These are phyloP conservation scores for Trichosporon sp. DNA, from an alignment of 1,284 basidiomycete species.

Conservation along the genomic window DNA sequence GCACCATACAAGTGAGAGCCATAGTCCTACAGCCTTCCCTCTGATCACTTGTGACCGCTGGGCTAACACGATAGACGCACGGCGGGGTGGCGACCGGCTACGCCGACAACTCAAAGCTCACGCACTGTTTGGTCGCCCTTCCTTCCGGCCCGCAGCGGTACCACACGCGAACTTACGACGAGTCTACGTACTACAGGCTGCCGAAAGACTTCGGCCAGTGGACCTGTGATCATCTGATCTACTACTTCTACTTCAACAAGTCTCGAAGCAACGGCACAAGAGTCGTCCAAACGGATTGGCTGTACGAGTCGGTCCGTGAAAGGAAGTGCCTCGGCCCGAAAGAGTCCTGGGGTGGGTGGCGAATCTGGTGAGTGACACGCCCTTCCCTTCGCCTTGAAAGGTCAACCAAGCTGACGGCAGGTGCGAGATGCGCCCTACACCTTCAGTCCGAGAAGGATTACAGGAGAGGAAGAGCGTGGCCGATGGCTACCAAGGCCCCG, in stretches of 20 bases:
- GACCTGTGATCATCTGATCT: constrained; percentile 5
- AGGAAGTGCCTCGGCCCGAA: not conserved
- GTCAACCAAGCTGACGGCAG: not conserved
- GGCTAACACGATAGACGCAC: not conserved
- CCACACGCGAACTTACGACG: not conserved
- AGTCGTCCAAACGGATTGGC: constrained; percentile 8
- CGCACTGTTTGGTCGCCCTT: constrained; percentile 5
- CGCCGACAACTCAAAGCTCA: not conserved
- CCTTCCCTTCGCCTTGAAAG: not conserved
- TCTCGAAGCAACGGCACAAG: not conserved
- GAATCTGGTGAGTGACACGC: not conserved
- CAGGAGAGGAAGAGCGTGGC: not conserved
- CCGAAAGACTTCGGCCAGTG: not conserved
- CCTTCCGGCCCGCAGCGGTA: not conserved
- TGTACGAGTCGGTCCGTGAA: not conserved
- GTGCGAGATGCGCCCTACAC: not conserved
- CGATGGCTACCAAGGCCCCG: not conserved
- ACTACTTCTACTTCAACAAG: not conserved
- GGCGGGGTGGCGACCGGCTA: not conserved
- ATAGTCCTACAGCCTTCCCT: not conserved
- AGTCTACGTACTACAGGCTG: not conserved
- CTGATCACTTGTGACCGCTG: too few species aligned
- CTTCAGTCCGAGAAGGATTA: not conserved
- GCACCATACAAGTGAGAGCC: constrained; percentile 6
- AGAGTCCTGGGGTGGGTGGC: constrained; percentile 9